phyloP scores from a whole-genome alignment of 306 rosid species.

The Leucaena leucocephala region DNA sequence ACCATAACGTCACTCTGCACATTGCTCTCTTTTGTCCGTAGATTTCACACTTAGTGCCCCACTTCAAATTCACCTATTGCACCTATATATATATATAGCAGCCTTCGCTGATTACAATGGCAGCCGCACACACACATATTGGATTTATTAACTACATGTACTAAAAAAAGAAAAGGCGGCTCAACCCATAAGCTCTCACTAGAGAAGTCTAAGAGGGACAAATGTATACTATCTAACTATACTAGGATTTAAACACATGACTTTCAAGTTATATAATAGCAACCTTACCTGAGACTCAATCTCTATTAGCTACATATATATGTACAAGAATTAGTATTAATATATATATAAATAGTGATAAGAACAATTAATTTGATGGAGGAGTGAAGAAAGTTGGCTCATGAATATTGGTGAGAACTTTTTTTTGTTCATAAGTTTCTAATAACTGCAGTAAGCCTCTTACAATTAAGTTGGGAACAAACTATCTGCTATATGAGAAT shows the following conservation, averaged over 20 bases:
- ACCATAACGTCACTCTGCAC: conserved; percentile 54
- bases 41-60: conserved; percentile 52
- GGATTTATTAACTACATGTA: too few relatives aligned
- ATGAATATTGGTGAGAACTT: not conserved
- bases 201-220: too few relatives aligned
- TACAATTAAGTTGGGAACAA: not conserved
- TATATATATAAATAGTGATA: not conserved
- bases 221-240: too few relatives aligned
- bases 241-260: too few relatives aligned
- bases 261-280: too few relatives aligned
- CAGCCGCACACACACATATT: not conserved
- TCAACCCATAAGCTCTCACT: too few relatives aligned
- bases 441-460: not conserved
- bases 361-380: conserved; percentile 33
- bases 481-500: not conserved
- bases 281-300: too few relatives aligned
- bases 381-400: not conserved
- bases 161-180: too few relatives aligned
- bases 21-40: conserved; percentile 35
- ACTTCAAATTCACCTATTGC: conserved; percentile 40
- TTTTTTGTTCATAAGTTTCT: not conserved
- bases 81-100: conserved; percentile 26
- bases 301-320: not conserved
- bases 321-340: too few relatives aligned
- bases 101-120: conserved; percentile 45